Percentiles rank a stretch among this genome's conserved stretches.
Evolutionary conservation across 495 filamentous ascomycete species (phyloP).

Genomic region (Tuber indicum): DNA sequence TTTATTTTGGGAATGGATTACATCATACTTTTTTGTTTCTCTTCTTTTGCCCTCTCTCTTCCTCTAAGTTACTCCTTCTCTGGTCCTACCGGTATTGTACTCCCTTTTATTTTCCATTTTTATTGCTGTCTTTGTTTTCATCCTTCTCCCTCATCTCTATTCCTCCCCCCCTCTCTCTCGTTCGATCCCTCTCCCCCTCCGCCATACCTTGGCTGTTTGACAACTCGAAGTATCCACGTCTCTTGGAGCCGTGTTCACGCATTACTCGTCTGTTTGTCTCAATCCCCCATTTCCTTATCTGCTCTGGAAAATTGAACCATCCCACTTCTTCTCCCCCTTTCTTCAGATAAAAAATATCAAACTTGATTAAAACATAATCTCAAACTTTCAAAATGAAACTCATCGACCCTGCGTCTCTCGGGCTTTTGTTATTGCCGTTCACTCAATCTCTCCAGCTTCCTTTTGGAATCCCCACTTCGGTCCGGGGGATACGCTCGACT

Average conservation of each 20-base stretch:
- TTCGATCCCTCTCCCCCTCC: background rate
- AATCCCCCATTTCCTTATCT: background rate
- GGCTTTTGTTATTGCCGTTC: background rate
- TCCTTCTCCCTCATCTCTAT: background rate
- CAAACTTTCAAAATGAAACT: conserved; percentile 6
- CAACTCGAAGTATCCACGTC: background rate
- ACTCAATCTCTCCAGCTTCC: background rate
- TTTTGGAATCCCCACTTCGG: background rate
- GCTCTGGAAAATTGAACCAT: background rate
- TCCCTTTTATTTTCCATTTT: background rate
- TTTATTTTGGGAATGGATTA: background rate
- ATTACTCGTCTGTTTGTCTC: conserved; percentile 4
- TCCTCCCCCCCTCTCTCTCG: background rate
- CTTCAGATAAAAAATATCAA: background rate
- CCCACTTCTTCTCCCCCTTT: background rate
- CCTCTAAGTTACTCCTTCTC: background rate
- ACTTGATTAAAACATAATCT: background rate
- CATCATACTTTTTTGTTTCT: background rate
- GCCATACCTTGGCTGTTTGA: background rate
- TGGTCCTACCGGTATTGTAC: background rate
- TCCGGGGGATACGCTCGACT: background rate
- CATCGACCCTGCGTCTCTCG: background rate
- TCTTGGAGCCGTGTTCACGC: background rate
- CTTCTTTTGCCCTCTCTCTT: background rate
- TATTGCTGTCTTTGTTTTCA: background rate